phyloP scores from a whole-genome alignment of 345 rosid species.

The Mercurialis annua region DNA sequence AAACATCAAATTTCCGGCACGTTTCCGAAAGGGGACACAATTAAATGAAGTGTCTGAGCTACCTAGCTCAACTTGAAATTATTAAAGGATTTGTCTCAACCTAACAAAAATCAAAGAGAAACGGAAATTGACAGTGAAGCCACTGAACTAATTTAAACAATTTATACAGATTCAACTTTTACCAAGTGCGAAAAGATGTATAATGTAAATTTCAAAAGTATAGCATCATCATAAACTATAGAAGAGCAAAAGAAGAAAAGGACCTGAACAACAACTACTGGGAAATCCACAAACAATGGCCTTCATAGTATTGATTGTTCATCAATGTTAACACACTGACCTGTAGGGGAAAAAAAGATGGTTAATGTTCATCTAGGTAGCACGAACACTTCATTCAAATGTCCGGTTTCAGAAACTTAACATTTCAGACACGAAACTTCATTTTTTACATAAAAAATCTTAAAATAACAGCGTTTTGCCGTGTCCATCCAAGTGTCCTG shows the following conservation, averaged over 20 bases:
- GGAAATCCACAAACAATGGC: conserved; percentile 19
- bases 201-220: not conserved
- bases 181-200: not conserved
- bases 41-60: too few species aligned
- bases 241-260: not conserved
- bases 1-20: too few species aligned
- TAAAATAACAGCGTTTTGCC: too few species aligned
- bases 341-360: not conserved
- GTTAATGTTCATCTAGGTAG: too few species aligned
- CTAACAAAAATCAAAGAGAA: not conserved
- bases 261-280: conserved; percentile 31
- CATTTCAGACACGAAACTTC: too few species aligned
- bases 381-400: too few species aligned
- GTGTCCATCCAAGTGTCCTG: too few species aligned
- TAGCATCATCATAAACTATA: not conserved
- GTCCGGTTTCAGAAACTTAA: too few species aligned
- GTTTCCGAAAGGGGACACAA: too few species aligned
- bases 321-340: conserved; percentile 1
- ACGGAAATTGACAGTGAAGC: not conserved
- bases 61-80: too few species aligned
- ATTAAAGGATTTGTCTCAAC: not conserved
- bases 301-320: conserved; percentile 13
- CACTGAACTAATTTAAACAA: not conserved
- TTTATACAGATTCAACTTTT: not conserved
- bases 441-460: too few species aligned